Conservation (phyloP, 805 yeast species). For the Wickerhamiella australiensis region DNA sequence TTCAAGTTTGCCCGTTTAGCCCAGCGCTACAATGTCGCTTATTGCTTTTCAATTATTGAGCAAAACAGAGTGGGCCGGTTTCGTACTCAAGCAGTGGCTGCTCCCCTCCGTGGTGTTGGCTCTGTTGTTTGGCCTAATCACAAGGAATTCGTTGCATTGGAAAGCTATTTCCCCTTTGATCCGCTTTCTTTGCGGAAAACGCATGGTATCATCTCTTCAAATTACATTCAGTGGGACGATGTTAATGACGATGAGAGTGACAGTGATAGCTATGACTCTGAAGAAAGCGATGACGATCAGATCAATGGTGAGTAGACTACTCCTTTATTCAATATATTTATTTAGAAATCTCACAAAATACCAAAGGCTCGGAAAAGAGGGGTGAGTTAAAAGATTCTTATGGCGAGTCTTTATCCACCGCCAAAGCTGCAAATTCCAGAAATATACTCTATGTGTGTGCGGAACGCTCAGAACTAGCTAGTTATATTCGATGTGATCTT, state of each 20-base stretch:
- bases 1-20: conserved; percentile 87
- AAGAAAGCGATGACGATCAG: background rate
- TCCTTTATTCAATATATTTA: background rate
- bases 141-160: conserved; percentile 77
- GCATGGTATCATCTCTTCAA: conserved; percentile 40
- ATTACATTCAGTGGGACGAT: conserved; percentile 74
- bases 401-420: too few species aligned
- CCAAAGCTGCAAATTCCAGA: too few species aligned
- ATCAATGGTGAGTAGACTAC: background rate
- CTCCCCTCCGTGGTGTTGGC: conserved; percentile 24
- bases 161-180: conserved; percentile 94
- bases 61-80: conserved; percentile 67
- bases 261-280: conserved; percentile 30
- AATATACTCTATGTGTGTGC: too few species aligned
- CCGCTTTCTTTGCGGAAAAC: conserved; percentile 65
- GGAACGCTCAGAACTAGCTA: too few species aligned
- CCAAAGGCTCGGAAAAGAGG: too few species aligned
- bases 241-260: conserved; percentile 43
- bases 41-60: conserved; percentile 87
- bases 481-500: too few species aligned
- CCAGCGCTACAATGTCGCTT: conserved; percentile 77
- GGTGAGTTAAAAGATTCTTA: too few species aligned
- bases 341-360: background rate
- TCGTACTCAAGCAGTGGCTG: conserved; percentile 24
- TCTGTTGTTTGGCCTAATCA: conserved; percentile 40